Percentiles rank a stretch among this genome's conserved stretches.
Evolutionary conservation across 2,329 filamentous ascomycete species (phyloP).

Genomic region (Hymenoscyphus repandus): DNA sequence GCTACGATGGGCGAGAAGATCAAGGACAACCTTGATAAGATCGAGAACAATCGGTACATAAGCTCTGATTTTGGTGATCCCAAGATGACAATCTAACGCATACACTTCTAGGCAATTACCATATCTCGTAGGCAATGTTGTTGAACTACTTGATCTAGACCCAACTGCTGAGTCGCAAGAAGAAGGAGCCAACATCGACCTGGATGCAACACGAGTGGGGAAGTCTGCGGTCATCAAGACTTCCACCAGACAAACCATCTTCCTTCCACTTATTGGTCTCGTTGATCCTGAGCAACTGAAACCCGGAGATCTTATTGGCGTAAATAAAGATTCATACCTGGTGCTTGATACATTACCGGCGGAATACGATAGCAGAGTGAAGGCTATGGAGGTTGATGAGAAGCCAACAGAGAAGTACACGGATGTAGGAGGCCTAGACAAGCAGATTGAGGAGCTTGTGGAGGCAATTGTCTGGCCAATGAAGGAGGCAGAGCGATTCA

Average conservation of each 20-base stretch:
- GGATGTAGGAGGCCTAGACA: conserved; percentile 94
- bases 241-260: conserved; percentile 96
- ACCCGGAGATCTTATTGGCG: conserved; percentile 92
- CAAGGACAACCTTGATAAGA: conserved; percentile 98
- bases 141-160: conserved; percentile 93
- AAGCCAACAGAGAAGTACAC: conserved; percentile 99
- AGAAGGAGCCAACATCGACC: conserved; percentile 96
- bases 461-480: conserved; percentile 99
- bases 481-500: conserved; percentile 98
- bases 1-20: conserved; percentile 96
- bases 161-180: conserved; percentile 93
- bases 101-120: conserved; percentile 71
- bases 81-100: conserved; percentile 9
- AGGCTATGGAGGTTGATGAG: conserved; percentile 99
- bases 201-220: conserved; percentile 92
- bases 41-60: conserved; percentile 90
- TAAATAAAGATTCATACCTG: conserved; percentile 98
- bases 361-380: conserved; percentile 97
- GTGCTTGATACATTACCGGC: conserved; percentile 94
- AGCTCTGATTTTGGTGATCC: background rate
- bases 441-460: conserved; percentile 98
- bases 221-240: conserved; percentile 99
- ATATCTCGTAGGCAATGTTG: conserved; percentile 96
- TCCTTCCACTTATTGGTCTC: conserved; percentile 91
- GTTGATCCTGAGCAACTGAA: conserved; percentile 94